phyloP scores from a whole-genome alignment of 495 filamentous ascomycete genomes.

The Penicillium daleae region DNA sequence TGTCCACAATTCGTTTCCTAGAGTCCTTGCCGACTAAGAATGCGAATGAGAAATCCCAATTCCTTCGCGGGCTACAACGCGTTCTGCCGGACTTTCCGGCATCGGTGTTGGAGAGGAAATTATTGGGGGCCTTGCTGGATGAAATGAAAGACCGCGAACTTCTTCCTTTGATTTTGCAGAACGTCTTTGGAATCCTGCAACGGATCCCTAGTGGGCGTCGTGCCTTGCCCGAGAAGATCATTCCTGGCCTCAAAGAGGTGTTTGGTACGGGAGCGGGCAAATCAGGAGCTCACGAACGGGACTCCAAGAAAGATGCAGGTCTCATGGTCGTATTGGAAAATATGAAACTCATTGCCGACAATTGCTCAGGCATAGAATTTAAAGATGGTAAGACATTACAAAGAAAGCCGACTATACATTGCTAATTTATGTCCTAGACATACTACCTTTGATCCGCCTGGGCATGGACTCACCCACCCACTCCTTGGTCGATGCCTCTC shows the following conservation, averaged over 20 bases:
- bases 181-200: constrained; percentile 84
- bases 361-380: constrained; percentile 88
- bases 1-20: constrained; percentile 93
- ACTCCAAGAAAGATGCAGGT: constrained; percentile 83
- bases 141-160: constrained; percentile 91
- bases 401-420: not conserved
- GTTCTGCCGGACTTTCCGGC: constrained; percentile 90
- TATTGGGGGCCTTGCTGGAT: constrained; percentile 84
- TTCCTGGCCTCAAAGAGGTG: constrained; percentile 80
- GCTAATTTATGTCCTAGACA: constrained; percentile 55
- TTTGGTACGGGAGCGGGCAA: constrained; percentile 64
- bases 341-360: constrained; percentile 70
- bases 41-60: constrained; percentile 84
- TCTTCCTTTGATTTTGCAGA: constrained; percentile 80
- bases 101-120: constrained; percentile 90
- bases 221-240: constrained; percentile 79
- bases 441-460: constrained; percentile 79
- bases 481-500: constrained; percentile 79
- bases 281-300: constrained; percentile 62
- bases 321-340: constrained; percentile 89
- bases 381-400: constrained; percentile 71
- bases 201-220: constrained; percentile 75
- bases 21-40: constrained; percentile 91
- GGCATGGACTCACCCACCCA: constrained; percentile 89
- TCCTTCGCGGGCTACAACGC: constrained; percentile 83